A percentile compares a stretch with the other conserved stretches of the same genome.
These are phyloP conservation scores for Myxozyma vanderwaltii DNA, from an alignment of 805 yeast species.

Conservation along the genomic window DNA sequence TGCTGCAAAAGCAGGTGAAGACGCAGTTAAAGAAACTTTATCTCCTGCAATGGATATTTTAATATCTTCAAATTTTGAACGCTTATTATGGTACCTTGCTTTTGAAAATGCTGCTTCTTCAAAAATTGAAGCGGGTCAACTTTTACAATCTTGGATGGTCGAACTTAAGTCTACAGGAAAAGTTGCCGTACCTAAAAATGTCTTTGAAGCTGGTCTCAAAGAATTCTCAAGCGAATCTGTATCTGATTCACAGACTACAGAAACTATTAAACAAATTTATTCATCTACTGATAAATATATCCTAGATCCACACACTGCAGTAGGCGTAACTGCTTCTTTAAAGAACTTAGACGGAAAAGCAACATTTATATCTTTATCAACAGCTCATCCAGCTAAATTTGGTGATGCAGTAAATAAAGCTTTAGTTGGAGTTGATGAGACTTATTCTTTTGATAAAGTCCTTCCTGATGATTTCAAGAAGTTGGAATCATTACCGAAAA, in stretches of 20 bases:
- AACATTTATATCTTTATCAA: slow-evolving; percentile 71
- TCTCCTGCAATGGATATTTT: slow-evolving; percentile 99
- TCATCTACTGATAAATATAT: slow-evolving; percentile 61
- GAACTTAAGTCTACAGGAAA: slow-evolving; percentile 75
- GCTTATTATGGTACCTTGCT: slow-evolving; percentile 91
- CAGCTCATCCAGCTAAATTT: slow-evolving; percentile 99
- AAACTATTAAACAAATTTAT: slow-evolving; percentile 74
- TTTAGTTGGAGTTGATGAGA: slow-evolving; percentile 57
- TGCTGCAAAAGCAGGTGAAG: slow-evolving; percentile 53
- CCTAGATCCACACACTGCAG: slow-evolving; percentile 95
- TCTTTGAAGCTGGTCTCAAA: slow-evolving; percentile 63
- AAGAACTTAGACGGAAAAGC: slow-evolving; percentile 48
- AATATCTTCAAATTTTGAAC: slow-evolving; percentile 93
- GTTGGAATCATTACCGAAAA: slow-evolving; percentile 70
- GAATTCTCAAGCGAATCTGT: slow-evolving; percentile 82
- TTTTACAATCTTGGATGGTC: slow-evolving; percentile 73
- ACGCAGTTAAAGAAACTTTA: slow-evolving; percentile 77
- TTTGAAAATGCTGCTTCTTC: slow-evolving; percentile 65
- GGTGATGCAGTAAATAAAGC: slow-evolving; percentile 93
- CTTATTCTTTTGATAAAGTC: slow-evolving; percentile 83
- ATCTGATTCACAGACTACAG: slow-evolving; percentile 69
- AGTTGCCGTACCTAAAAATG: slow-evolving; percentile 66
- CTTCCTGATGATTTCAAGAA: slow-evolving; percentile 83
- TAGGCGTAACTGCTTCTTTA: slow-evolving; percentile 81
- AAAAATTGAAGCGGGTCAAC: slow-evolving; percentile 70